Evolutionary conservation across 805 yeast genomes (phyloP).

Genomic region (Schizosaccharomyces japonicus): DNA sequence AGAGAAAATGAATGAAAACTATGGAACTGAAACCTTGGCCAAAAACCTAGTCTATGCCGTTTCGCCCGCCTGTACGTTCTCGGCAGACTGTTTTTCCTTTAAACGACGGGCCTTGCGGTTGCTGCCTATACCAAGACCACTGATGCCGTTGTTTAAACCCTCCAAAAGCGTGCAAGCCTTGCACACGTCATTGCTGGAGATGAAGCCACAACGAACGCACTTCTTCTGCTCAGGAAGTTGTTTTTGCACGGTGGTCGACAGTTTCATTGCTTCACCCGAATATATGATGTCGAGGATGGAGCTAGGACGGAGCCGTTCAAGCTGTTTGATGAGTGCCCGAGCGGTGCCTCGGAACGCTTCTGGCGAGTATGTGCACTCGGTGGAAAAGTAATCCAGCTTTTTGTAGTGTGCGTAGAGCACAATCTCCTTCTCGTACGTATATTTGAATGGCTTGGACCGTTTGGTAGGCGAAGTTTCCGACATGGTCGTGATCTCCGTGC

Average conservation of each 20-base stretch:
- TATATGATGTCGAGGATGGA: constrained; percentile 84
- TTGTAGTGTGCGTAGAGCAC: constrained; percentile 92
- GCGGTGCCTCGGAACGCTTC: constrained; percentile 98
- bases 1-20: too few relatives aligned
- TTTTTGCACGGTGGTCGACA: not conserved
- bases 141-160: constrained; percentile 56
- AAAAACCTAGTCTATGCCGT: too few relatives aligned
- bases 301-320: constrained; percentile 76
- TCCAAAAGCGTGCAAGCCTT: constrained; percentile 78
- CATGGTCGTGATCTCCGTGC: constrained; percentile 68
- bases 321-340: constrained; percentile 65
- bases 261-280: constrained; percentile 59
- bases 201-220: constrained; percentile 77
- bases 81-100: too few relatives aligned
- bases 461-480: constrained; percentile 64
- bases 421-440: constrained; percentile 87
- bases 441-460: constrained; percentile 87
- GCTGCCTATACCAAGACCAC: constrained; percentile 17
- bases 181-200: constrained; percentile 69
- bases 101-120: constrained; percentile 19
- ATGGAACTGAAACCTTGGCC: too few relatives aligned
- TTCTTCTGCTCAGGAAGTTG: constrained; percentile 23
- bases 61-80: too few relatives aligned
- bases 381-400: constrained; percentile 80
- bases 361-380: constrained; percentile 95